Conservation (phyloP, 176 grass and related monocot genomes). For the Tillandsia fasciculata region DNA sequence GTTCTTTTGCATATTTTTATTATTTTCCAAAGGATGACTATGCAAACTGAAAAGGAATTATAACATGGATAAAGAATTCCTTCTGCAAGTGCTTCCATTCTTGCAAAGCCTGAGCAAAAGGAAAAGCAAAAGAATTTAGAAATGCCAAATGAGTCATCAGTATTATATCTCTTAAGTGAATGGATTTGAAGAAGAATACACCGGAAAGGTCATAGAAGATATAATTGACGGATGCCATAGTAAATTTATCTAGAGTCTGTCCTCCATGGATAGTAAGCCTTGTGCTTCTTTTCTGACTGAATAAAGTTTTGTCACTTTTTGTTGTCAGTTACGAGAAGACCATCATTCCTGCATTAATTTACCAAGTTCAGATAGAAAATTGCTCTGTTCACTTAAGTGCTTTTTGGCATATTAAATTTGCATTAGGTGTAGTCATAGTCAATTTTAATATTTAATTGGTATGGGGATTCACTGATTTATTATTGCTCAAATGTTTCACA, state of each 20-base stretch:
- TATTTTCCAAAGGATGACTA: too few species aligned
- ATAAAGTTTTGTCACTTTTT: not conserved
- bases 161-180: too few species aligned
- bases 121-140: too few species aligned
- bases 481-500: conserved; percentile 10
- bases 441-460: not conserved
- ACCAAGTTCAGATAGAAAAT: not conserved
- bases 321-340: not conserved
- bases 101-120: too few species aligned
- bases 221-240: not conserved
- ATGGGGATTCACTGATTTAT: too few species aligned
- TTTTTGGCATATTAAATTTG: not conserved
- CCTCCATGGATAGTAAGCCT: not conserved
- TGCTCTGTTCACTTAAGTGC: not conserved
- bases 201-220: not conserved
- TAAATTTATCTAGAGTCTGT: not conserved
- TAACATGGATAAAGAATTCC: too few species aligned
- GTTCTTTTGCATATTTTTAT: too few species aligned
- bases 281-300: not conserved
- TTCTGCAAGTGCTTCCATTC: too few species aligned
- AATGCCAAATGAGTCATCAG: too few species aligned
- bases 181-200: too few species aligned
- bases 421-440: not conserved
- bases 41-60: too few species aligned
- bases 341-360: not conserved